Percentiles rank a stretch among this genome's conserved stretches.
These are phyloP conservation scores for Lentinula sp. DNA, from an alignment of 768 basidiomycete genomes.

Conservation along the genomic window DNA sequence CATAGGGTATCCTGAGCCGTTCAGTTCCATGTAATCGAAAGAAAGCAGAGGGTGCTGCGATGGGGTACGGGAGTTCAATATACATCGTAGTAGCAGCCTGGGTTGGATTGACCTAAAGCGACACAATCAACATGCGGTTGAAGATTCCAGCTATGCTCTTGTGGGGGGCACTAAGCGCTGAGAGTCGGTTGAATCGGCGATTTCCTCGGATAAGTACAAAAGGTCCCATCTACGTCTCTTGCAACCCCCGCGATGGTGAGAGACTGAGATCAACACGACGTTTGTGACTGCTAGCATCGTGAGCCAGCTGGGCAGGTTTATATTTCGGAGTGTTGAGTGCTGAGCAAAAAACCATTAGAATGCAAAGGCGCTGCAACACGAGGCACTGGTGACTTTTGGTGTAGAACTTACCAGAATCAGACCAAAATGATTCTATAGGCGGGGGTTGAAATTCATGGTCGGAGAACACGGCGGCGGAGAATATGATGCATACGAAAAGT, in stretches of 20 bases:
- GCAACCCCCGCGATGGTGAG: neutral
- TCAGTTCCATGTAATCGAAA: too few species aligned
- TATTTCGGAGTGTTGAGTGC: too few species aligned
- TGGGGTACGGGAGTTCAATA: neutral
- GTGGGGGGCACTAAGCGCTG: neutral
- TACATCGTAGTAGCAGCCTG: too few species aligned
- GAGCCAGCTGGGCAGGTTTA: too few species aligned
- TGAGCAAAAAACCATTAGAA: too few species aligned
- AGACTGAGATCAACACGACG: neutral
- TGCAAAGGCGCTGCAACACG: neutral
- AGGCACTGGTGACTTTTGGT: neutral
- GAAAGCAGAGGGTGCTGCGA: too few species aligned
- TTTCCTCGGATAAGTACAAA: neutral
- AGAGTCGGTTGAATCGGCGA: neutral
- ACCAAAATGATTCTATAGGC: neutral
- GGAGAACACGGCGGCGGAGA: neutral
- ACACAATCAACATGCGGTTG: too few species aligned
- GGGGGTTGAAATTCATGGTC: neutral
- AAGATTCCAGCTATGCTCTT: neutral
- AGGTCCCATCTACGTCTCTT: neutral
- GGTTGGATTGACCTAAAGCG: neutral
- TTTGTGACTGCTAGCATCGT: neutral
- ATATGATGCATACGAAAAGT: neutral
- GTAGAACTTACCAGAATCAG: neutral
- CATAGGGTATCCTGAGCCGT: too few species aligned